Evolutionary conservation across 2,329 filamentous ascomycete species (phyloP), one percentile per base, ranked within the genome.

Genomic region (Onygenales sp.): DNA sequence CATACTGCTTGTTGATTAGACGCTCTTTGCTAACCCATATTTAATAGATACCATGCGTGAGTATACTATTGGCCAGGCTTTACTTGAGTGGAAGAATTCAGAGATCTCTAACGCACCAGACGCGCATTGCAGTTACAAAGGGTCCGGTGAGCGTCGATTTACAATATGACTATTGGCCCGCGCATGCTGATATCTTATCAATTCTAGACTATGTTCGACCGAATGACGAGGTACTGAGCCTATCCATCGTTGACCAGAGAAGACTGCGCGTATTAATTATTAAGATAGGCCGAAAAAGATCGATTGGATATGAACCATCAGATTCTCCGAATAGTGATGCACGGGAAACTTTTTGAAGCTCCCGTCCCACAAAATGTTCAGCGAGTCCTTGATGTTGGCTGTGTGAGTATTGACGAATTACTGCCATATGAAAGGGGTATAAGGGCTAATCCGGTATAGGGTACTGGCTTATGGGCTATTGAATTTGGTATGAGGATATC

Each of bases 301-400:
- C 50, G 52, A 31, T 47, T 59, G 31, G 58, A 60, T 33, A 57
- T 58, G 41, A 35, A 38, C 31, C 52, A 57, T 39, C 48, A 54
- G 36, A 52, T 55, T 21, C 38, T 39, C 43, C 35, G 35, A 10
- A n/a, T 53, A 14, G 47, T 53, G 33, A n/a, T 47, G 43, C 33
- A 46, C 42, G 43, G 44, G 6, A 27, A 45, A 14, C 51, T 53
- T 33, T 53, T 14, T 36, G 38, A 39, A 17, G 42, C 51, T 6
- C 51, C 51, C 11, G 35, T 53, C 14, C n/a, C 42, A 11, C 33
- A 39, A 27, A n/a, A 53, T 27, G 43, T n/a, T 38, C 44, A 39
- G 27, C 35, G 43, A 35, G 35, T 33, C 32, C 33, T 53, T 52
- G 42, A 44, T 44, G 42, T 44, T 44, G 42, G 42, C 42, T 44